Base-by-base conservation (phyloP, 192 early-diverging fungal species). In the Funneliformis mosseae region DNA sequence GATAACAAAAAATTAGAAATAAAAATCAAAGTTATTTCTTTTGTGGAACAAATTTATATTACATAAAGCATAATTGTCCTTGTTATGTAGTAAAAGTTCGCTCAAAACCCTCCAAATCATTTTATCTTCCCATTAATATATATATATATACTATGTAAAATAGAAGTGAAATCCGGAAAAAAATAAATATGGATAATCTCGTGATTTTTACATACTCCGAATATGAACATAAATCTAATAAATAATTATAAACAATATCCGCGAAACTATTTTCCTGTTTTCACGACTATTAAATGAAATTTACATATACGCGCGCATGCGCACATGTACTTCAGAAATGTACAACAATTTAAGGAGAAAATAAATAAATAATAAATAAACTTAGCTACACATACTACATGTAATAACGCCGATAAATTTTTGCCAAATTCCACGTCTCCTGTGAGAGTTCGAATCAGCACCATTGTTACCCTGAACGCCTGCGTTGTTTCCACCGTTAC, bases 381-480 rank as follows among this genome's bases (percentile, higher is more conserved):
- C 46, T 70, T 79, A 79, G 46, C 68, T 70, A 79, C 78, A 87
- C 83, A 78, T 84, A 84, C 85, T 86, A 79, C 85, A 86, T 25
- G 85, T 86, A 63, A 86, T 86, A 43, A 86, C 83, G 59, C 85
- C 81, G 8, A 86, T 83, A 21, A 86, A 71, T 63, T 86, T 86
- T 82, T 83, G 83, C 83, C 83, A 84, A 81, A 86, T 70, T 59
- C 78, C 68, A 5, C 67, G 66, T 45, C 78, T 64, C 38, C 78
- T 42, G 23, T 79, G 78, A 59, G 78, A 79, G 45, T 70, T 79
- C 28, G 78, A 70, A 79, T 79, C 78, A 1, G 66, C 67, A 69
- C 45, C 45, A 39, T 79, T 68, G 25, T 78, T 78, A 11, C 78
- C 78, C 50, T 79, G 78, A 42, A 39, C 23, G 33, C 68, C 68